Evolutionary conservation across 2,329 filamentous ascomycete genomes (phyloP), one percentile per base, ranked within the genome.

Genomic region (Apiospora phragmitis): DNA sequence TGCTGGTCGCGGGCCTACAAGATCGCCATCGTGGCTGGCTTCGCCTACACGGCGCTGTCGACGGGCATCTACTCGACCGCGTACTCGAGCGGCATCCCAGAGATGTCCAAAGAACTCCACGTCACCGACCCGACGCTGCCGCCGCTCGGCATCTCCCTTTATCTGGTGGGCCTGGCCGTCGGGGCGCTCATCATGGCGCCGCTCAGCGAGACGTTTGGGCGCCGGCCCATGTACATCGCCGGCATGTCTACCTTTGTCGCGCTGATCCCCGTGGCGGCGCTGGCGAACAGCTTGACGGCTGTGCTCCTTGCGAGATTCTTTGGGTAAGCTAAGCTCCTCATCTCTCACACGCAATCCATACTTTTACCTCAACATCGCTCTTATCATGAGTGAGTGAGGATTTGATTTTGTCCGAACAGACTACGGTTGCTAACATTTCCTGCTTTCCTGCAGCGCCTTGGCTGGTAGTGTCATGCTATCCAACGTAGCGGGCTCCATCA

Each of bases 381-480:
- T n/a, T n/a, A n/a, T n/a, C n/a, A n/a, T n/a, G n/a, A n/a, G n/a
- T n/a, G n/a, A n/a, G n/a, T n/a, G n/a, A n/a, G n/a, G n/a, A n/a
- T n/a, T n/a, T n/a, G n/a, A n/a, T n/a, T n/a, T n/a, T n/a, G n/a
- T n/a, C n/a, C n/a, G n/a, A n/a, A n/a, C n/a, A n/a, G 42, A 4
- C 14, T 41, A 12, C 8, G 38, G 9, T 12, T 16, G 12, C 47
- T 55, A 14, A 32, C 24, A 18, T 18, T 18, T 55, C 0, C 12
- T 18, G 12, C 9, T 41, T 41, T 3, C 8, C 14, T 26, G n/a
- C n/a, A 65, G 76, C n/a, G 90, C 89, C 1, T 82, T 91, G 68
- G 89, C 88, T 42, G 90, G 89, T 3, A 86, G 87, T 51, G 89
- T 89, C 42, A 88, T 90, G 85, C 87, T 92, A 43, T 85, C 85